Evolutionary conservation across 1,284 basidiomycete genomes (phyloP), one percentile per base, ranked within the genome.

Genomic region (Heterobasidion parviporum): DNA sequence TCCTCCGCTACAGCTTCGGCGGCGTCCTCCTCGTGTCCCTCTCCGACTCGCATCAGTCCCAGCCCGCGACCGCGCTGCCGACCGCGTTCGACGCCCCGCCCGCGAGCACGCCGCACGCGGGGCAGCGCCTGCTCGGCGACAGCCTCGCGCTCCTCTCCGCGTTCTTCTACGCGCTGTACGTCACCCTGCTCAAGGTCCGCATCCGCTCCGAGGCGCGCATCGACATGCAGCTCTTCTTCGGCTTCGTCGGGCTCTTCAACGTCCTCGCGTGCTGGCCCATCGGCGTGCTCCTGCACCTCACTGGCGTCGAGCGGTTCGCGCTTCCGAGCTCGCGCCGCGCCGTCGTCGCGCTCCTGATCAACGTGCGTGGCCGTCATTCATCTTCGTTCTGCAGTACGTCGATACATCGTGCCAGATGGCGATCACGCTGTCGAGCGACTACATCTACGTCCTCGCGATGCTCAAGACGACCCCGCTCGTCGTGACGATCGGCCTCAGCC

Each of bases 381-480:
- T 38, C 7, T 50, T 26, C 58, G 15, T 12, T 53, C 41, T 26
- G 18, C 15, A n/a, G 33, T 20, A 20, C 26, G 8, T 8, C 35
- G 20, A n/a, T 49, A 8, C 47, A 8, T 6, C 36, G 46, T 48
- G 16, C 12, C 18, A 90, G 89, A 96, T 94, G 92, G 73, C 74
- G 46, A 92, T 96, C 65, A 94, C 92, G 1, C 72, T 91, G 34
- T 85, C 82, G 4, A 91, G 87, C 60, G 93, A 96, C 70, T 95
- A 89, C 67, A 71, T 95, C 53, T 95, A 94, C 68, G 86, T 94
- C 35, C 67, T 89, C 8, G 92, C 96, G 6, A 98, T 98, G 94
- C 82, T 99, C 60, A 98, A 97, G 76, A 98, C 95, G 2, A 96
- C 94, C 3, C 96, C 92, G 1, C 74, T 94, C 45, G 89, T 96